Evolutionary conservation across 768 basidiomycete genomes (phyloP).

Genomic region (Antrodiella citrinella): DNA sequence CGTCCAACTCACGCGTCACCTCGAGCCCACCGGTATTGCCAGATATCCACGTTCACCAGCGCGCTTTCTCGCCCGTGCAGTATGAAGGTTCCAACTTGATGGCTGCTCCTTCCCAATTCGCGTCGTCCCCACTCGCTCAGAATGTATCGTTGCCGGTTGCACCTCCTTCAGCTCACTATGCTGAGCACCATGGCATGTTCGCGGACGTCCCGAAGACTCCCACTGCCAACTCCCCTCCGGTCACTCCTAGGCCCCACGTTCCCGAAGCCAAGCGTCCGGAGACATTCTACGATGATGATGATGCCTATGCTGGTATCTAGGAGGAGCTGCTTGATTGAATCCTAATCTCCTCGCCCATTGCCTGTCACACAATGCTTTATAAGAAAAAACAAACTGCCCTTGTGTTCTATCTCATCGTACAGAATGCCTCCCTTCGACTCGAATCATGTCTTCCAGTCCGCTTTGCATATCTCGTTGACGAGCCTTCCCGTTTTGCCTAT

Average conservation of each 20-base stretch:
- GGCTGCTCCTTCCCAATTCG: constrained; percentile 19
- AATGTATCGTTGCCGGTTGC: constrained; percentile 13
- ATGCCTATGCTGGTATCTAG: constrained; percentile 67
- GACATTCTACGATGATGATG: constrained; percentile 50
- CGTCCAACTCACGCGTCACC: constrained; percentile 34
- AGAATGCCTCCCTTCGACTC: too few species aligned
- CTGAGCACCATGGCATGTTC: constrained; percentile 8
- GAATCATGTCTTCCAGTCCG: too few species aligned
- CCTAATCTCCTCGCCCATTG: too few species aligned
- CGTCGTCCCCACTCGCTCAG: constrained; percentile 9
- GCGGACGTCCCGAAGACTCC: constrained; percentile 3
- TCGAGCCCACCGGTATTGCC: constrained; percentile 47
- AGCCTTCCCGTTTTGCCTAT: neutral
- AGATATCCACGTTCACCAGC: constrained; percentile 39
- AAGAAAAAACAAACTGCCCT: too few species aligned
- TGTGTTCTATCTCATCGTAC: too few species aligned
- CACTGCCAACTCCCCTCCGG: constrained; percentile 6
- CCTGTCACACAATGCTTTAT: too few species aligned
- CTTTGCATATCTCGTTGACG: neutral
- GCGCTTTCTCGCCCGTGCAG: constrained; percentile 32
- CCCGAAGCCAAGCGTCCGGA: constrained; percentile 31
- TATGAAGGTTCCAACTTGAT: constrained; percentile 17
- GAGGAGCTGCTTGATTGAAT: constrained; percentile 5
- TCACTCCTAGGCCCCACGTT: constrained; percentile 8
- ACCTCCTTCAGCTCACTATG: constrained; percentile 13